Conservation (phyloP, 345 rosid genomes). For the Rhizophora mangle region DNA sequence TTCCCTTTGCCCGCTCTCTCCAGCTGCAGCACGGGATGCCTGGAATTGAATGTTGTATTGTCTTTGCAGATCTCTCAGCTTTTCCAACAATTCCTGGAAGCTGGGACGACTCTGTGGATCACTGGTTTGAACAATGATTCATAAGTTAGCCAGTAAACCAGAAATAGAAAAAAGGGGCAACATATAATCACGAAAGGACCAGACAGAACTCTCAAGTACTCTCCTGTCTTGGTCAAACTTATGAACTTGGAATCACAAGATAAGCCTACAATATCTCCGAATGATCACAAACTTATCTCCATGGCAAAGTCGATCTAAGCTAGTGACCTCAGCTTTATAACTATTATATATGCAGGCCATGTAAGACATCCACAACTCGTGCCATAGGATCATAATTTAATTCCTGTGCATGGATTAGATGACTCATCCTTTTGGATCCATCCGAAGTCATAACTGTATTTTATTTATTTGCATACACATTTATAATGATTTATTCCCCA, state of each 20-base stretch:
- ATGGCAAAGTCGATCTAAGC: slow-evolving; percentile 3
- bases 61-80: slow-evolving; percentile 74
- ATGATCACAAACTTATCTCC: neutral
- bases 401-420: neutral
- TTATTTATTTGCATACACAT: neutral
- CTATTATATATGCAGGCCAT: neutral
- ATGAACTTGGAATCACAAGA: neutral
- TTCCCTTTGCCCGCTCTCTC: slow-evolving; percentile 48
- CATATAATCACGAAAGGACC: neutral
- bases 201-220: neutral
- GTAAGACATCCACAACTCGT: neutral
- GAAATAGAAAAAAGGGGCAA: neutral
- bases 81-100: slow-evolving; percentile 85
- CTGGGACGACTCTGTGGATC: slow-evolving; percentile 73
- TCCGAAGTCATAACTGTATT: neutral
- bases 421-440: neutral
- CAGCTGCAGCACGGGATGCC: slow-evolving; percentile 55
- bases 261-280: slow-evolving; percentile 1
- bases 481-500: neutral
- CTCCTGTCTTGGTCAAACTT: slow-evolving; percentile 6
- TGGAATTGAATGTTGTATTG: slow-evolving; percentile 57
- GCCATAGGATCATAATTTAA: neutral
- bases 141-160: slow-evolving; percentile 3
- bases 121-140: slow-evolving; percentile 38
- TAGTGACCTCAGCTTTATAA: neutral